Evolutionary conservation across 2,329 filamentous ascomycete species (phyloP).

Genomic region (Fusarium papillatum): DNA sequence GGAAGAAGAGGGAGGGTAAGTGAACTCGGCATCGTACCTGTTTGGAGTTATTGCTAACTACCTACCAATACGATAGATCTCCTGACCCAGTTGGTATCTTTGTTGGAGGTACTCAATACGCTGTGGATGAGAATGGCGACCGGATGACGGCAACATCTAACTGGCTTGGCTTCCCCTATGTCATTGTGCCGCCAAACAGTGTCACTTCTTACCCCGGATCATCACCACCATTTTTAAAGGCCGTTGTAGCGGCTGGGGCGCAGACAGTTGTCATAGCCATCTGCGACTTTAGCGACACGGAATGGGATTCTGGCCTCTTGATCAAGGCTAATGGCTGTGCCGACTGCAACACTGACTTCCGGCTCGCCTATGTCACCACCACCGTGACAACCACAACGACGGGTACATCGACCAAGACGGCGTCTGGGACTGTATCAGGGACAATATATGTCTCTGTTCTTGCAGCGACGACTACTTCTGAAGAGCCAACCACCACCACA

Average conservation of each 20-base stretch:
- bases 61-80: not conserved
- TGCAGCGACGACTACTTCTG: not conserved
- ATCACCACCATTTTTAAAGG: not conserved
- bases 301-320: not conserved
- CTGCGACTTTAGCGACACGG: not conserved
- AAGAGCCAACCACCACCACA: not conserved
- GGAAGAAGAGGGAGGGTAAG: constrained; percentile 5
- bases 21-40: not conserved
- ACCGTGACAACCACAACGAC: not conserved
- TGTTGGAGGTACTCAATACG: not conserved
- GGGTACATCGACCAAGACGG: not conserved
- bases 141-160: not conserved
- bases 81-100: not conserved
- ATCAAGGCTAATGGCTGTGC: not conserved
- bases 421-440: not conserved
- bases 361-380: not conserved
- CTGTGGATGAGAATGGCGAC: not conserved
- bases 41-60: not conserved
- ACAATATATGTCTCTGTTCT: not conserved
- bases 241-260: not conserved
- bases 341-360: not conserved
- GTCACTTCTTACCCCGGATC: not conserved
- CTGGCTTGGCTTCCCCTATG: not conserved
- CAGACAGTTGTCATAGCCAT: not conserved
- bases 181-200: not conserved